Evolutionary conservation across 176 grass and related monocot genomes (phyloP), one percentile per base, ranked within the genome.

Genomic region (Triticum urartu): DNA sequence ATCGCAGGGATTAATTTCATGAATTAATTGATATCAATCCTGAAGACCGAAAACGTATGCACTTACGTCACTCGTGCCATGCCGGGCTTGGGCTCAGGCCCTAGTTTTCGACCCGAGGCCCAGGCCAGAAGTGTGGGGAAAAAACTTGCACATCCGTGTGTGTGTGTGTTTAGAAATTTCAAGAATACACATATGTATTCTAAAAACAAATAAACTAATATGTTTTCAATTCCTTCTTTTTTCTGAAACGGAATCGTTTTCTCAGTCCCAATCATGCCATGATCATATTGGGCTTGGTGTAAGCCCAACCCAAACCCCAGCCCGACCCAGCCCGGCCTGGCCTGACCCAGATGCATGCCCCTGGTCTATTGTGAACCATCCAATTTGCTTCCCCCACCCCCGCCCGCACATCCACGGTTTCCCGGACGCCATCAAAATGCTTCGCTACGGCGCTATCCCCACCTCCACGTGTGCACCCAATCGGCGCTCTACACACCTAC

Each of bases 391-490:
- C 70, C 70, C 20, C 39, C 3, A 2, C 11, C 7, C 7, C 42
- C 72, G 39, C 11, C 7, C 7, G 12, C 72, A 12, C 40, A 74
- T 43, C 39, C 71, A 69, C 7, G 40, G 71, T 74, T 74, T 74
- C 39, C 66, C 66, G 33, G 33, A 69, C 66, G 66, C 14, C 32
- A 33, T 18, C 30, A 1, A 59, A 59, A 33, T 7, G 65, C 65
- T 34, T 28, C 9, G 30, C 71, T 64, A 17, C 63, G 20, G 17
- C 63, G 34, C 36, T 35, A 10, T 14, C 15, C 11, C 4, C 9
- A 15, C 47, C 13, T 84, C 81, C 85, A 81, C 47, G 34, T 81
- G 78, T 89, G 11, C 26, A 8, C 20, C 43, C 15, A 3, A 39
- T 21, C 75, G 48, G 75, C 76, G 79, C 42, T 17, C 2, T 32